Base-by-base conservation (phyloP, 306 rosid genomes). In the Prunus davidiana region DNA sequence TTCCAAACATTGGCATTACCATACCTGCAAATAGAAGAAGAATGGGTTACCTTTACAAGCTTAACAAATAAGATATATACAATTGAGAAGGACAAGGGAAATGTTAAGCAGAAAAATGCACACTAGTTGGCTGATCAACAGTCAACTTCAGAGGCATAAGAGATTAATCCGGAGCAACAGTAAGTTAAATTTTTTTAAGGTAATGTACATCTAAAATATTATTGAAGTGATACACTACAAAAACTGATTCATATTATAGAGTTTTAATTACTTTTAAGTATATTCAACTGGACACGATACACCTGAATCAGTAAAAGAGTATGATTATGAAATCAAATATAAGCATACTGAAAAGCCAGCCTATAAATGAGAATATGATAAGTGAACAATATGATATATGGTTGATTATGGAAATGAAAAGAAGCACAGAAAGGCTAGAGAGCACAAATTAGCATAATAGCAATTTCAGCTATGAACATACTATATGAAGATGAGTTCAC, bases 1-100 rank as follows among this genome's bases (percentile, higher is more conserved):
- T 93, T 93, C 98, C 97, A 93, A 75, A 93, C 98, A 88, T 87
- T 95, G 75, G 99, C 99, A 79, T 86, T 92, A 67, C 99, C 99
- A 84, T 90, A 95, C 97, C 97, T 95, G 90, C 78, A 82, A 71
- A 82, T 34, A 79, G 66, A 84, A 78, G n/a, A 67, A 32, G 15
- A 34, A 64, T 18, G 54, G 55, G 67, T 61, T 55, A 82, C 19
- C 56, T 30, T 64, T 12, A 56, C 24, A 25, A 28, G 62, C 72
- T 71, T 70, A 47, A 80, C 15, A n/a, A 52, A 63, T 28, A 54
- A 64, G 7, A 47, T 49, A 24, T 4, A 34, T n/a, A 20, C 38
- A 67, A 41, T 28, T n/a, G 57, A 47, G 30, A 16, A 22, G 43
- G 15, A 13, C 18, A 41, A 24, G 24, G 5, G n/a, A 67, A 50